Conservation (phyloP, 106 monocot species). For the Dendrobium officinale region DNA sequence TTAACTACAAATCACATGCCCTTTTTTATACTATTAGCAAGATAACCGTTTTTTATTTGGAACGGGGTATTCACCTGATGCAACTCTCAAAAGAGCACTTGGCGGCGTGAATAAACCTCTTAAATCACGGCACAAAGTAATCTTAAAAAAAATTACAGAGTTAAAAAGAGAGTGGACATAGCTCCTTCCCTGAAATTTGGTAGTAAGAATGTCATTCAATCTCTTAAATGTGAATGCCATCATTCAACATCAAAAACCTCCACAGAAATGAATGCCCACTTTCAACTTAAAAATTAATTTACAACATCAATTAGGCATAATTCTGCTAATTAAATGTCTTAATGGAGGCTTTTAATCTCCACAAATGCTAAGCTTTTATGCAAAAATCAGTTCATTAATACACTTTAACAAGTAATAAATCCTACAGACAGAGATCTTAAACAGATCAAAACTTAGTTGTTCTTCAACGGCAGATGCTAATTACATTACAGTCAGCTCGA, state of each 20-base stretch:
- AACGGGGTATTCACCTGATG: too few species aligned
- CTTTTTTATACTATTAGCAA: too few species aligned
- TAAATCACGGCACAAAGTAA: too few species aligned
- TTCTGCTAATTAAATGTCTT: neutral
- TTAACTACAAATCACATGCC: too few species aligned
- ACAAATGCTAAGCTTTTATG: slow-evolving; percentile 2
- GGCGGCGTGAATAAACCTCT: too few species aligned
- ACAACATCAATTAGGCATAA: neutral
- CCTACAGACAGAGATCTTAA: neutral
- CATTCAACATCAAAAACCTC: neutral
- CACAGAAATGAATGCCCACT: neutral
- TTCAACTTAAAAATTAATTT: neutral
- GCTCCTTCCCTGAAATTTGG: too few species aligned
- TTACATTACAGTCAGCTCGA: neutral
- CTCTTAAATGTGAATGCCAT: neutral
- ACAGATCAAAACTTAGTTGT: neutral
- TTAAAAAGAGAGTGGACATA: too few species aligned
- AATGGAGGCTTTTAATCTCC: neutral
- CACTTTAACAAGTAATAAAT: too few species aligned
- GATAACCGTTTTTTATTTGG: too few species aligned
- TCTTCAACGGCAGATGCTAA: neutral
- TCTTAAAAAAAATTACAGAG: too few species aligned
- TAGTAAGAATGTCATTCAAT: too few species aligned
- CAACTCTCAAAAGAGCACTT: too few species aligned
- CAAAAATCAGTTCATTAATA: neutral